Evolutionary conservation across 2,329 filamentous ascomycete genomes (phyloP), one percentile per base, ranked within the genome.

Genomic region (Orbilia javanica): DNA sequence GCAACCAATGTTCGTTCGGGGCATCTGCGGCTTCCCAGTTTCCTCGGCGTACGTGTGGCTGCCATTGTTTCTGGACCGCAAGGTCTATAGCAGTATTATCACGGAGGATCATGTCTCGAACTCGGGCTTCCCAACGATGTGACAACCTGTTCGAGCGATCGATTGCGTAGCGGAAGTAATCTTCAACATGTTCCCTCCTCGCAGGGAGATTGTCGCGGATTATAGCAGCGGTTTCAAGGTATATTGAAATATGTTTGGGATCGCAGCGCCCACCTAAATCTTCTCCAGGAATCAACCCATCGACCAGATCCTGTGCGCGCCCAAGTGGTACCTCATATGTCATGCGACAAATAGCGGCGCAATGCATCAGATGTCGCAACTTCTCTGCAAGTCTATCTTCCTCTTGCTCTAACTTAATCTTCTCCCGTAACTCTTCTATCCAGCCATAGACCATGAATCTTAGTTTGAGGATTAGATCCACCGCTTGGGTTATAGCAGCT

Each of bases 1-100:
- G 65, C 0, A 84, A 27, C 85, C 85, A 86, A 39, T 83, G 80
- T n/a, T 84, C 69, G 31, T 81, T 81, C 18, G 82, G 81, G 2
- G 15, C 36, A 22, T 75, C 46, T 52, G 84, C 7, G 53, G 79
- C 63, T 66, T 44, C 66, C 82, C 84, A 84, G 2, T 44, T 6
- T 18, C 8, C 46, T 18, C 79, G 80, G 2, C 81, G 76, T 20
- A 74, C 66, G 73, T 83, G 84, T 4, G 79, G 81, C 11, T 80
- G 36, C 84, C 82, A 84, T 5, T 83, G 36, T 36, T 65, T 36
- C 18, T 66, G 34, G 8, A 83, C 78, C 7, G 82, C 80, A 18
- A 53, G 27, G 55, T 84, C 80, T 6, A 84, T 80, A 13, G 78
- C 79, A 1, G 60, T 13, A 42, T 57, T 67, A n/a, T 81, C 57